Percentiles rank a stretch among this genome's conserved stretches.
These are phyloP conservation scores for Alternaria conjuncta DNA, from an alignment of 2,329 filamentous ascomycete genomes.

Conservation along the genomic window DNA sequence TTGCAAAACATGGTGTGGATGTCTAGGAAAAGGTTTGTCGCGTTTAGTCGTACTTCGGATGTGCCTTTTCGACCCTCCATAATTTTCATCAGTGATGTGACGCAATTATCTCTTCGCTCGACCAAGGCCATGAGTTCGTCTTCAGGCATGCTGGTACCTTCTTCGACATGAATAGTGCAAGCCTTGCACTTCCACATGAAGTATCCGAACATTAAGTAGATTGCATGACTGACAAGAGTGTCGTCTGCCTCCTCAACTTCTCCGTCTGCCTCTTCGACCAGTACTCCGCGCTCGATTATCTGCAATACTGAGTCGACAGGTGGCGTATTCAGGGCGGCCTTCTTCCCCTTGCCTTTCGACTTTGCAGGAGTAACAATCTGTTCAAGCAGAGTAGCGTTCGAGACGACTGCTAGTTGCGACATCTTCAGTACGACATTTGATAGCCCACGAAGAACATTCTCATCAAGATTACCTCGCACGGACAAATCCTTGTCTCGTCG, in stretches of 20 bases:
- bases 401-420: conserved; percentile 78
- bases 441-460: conserved; percentile 70
- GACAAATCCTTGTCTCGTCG: conserved; percentile 73
- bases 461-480: conserved; percentile 70
- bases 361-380: conserved; percentile 55
- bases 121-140: conserved; percentile 65
- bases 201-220: conserved; percentile 81
- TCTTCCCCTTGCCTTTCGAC: conserved; percentile 33
- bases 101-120: conserved; percentile 59
- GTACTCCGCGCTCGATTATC: conserved; percentile 75
- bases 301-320: conserved; percentile 73
- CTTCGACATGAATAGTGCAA: conserved; percentile 47
- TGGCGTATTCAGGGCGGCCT: conserved; percentile 45
- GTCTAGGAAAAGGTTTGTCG: conserved; percentile 80
- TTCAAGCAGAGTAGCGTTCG: conserved; percentile 78
- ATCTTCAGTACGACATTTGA: conserved; percentile 79
- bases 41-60: conserved; percentile 78
- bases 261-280: conserved; percentile 68
- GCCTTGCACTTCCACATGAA: conserved; percentile 90
- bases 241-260: conserved; percentile 80
- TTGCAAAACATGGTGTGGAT: conserved; percentile 80
- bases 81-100: conserved; percentile 56
- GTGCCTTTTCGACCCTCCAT: conserved; percentile 64
- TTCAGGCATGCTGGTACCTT: conserved; percentile 57
- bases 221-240: conserved; percentile 75